Conservation (phyloP, 2,329 filamentous ascomycete species). For the Pseudopyricularia cyperi region DNA sequence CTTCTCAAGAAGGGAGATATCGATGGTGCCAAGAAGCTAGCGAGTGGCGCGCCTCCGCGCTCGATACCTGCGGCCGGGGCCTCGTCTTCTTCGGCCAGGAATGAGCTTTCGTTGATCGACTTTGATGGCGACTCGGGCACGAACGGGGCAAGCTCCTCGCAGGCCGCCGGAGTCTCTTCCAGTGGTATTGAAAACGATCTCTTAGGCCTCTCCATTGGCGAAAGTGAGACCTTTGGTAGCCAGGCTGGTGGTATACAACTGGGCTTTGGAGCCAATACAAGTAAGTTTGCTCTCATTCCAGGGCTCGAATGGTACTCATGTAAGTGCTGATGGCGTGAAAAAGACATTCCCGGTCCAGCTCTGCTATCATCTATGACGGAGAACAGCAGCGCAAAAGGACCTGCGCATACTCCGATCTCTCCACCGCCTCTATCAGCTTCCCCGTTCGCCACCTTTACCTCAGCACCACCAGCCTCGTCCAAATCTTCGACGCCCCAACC, state of each 20-base stretch:
- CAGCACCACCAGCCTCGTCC: conserved; percentile 30
- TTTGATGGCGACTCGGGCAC: conserved; percentile 51
- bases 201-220: conserved; percentile 72
- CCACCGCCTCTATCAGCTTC: conserved; percentile 26
- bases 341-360: conserved; percentile 52
- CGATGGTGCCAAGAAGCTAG: conserved; percentile 70
- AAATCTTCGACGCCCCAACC: conserved; percentile 41
- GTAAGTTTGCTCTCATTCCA: conserved; percentile 29
- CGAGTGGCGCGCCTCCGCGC: conserved; percentile 52
- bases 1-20: conserved; percentile 91
- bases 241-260: conserved; percentile 73
- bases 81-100: conserved; percentile 45
- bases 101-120: conserved; percentile 85
- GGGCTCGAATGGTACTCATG: neutral
- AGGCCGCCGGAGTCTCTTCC: conserved; percentile 30
- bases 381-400: conserved; percentile 40
- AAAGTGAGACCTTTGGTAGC: conserved; percentile 45
- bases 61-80: conserved; percentile 34
- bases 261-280: conserved; percentile 59
- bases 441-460: conserved; percentile 41
- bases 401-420: conserved; percentile 12
- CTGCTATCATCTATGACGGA: conserved; percentile 52
- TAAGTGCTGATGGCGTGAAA: conserved; percentile 12
- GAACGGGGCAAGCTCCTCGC: conserved; percentile 27
- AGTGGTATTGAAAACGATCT: conserved; percentile 79